Base-by-base conservation (phyloP, 192 early-diverging fungal genomes). In the Chytriomyces confervae region DNA sequence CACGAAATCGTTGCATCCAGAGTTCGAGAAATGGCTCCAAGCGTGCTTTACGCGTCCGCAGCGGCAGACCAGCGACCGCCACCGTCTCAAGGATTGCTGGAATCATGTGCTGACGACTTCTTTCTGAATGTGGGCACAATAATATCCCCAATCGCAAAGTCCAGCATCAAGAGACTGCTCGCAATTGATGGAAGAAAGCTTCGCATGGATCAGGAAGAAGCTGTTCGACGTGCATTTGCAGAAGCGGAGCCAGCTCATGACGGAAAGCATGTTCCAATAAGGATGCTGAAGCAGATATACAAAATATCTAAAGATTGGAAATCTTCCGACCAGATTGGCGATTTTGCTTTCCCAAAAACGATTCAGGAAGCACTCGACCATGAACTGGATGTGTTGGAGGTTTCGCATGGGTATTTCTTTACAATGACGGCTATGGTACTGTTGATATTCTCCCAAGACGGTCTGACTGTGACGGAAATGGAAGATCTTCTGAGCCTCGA, bases 401-500 rank as follows among this genome's bases (percentile, higher is more conserved):
- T 48, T 27, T 43, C 57, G 7, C 47, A 62, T 46, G 72, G 72
- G 18, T 62, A 63, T n/a, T 48, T 23, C 16, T 63, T 75, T 9
- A 75, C 72, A 24, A 45, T 49, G 61, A 75, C 72, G 43, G 10
- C 47, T 8, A 11, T 64, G 2, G 63, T 43, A n/a, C 20, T 75
- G n/a, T 10, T 75, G 7, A 24, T 23, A 24, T 24, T 75, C 8
- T 23, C 72, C n/a, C 72, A 62, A 9, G 72, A 75, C 47, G 72
- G 72, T 9, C 45, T 75, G 10, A 75, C 60, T 4, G n/a, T 63
- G 9, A 45, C 29, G 3, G 72, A 75, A 44, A 23, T 75, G 60
- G 72, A 75, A 44, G 72, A 75, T 23, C n/a, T 75, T 10, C 27
- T 75, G 24, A 62, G 57, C 13, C 61, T 75, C 13, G 72, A 75